These are phyloP conservation scores for Phytophthora sp. DNA, from an alignment of 352 stramenopile species.

Conservation along the genomic window DNA sequence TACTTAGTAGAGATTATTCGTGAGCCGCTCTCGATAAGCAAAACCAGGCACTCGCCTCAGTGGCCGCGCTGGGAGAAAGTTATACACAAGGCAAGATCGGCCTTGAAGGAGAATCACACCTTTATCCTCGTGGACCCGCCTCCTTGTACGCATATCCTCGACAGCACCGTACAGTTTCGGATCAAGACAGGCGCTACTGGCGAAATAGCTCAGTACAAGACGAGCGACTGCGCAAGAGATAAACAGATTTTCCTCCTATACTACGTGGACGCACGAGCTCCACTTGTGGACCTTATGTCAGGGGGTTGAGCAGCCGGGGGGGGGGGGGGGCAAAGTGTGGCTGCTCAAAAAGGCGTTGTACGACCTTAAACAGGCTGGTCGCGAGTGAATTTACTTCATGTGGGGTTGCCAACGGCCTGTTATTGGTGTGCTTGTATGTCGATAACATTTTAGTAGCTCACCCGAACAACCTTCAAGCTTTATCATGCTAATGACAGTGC, in stretches of 20 bases:
- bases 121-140: not conserved
- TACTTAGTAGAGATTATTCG: no score
- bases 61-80: constrained; percentile 8
- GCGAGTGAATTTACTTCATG: not conserved
- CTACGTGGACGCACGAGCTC: not conserved
- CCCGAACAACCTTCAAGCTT: not conserved
- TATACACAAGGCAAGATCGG: not conserved
- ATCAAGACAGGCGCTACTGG: not conserved
- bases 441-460: constrained; percentile 9
- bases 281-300: not conserved
- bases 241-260: not conserved
- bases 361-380: not conserved
- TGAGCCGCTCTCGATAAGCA: not conserved
- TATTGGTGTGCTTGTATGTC: constrained; percentile 13
- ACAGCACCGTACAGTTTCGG: constrained; percentile 1
- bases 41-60: not conserved
- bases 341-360: constrained; percentile 8
- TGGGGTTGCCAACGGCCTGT: not conserved
- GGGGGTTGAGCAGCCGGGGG: not conserved
- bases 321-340: not conserved
- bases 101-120: not conserved
- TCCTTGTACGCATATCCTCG: not conserved
- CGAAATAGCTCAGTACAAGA: not conserved
- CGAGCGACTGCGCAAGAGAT: not conserved
- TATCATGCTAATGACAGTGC: not conserved